Evolutionary conservation across 345 rosid species (phyloP).

Genomic region (Linum usitatissimum): DNA sequence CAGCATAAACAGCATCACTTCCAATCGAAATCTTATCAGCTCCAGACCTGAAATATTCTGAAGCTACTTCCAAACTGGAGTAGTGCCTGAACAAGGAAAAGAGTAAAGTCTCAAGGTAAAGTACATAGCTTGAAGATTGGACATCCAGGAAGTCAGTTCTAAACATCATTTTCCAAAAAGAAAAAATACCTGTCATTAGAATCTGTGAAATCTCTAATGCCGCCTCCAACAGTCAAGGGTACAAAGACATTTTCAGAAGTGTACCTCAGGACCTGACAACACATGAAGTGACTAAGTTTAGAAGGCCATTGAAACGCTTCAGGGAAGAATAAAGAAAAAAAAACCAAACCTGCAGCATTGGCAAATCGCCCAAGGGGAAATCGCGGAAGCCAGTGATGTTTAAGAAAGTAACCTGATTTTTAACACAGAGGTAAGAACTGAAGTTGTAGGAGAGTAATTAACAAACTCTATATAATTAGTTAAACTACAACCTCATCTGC

Average conservation of each 20-base stretch:
- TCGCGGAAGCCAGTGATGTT: slow-evolving; percentile 91
- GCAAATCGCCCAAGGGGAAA: slow-evolving; percentile 93
- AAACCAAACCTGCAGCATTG: slow-evolving; percentile 77
- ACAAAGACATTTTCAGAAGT: slow-evolving; percentile 95
- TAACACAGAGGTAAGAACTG: slow-evolving; percentile 4
- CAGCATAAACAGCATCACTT: slow-evolving; percentile 91
- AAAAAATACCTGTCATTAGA: slow-evolving; percentile 74
- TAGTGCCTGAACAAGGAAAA: slow-evolving; percentile 46
- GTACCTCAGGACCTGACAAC: slow-evolving; percentile 65
- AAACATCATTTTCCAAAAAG: not conserved
- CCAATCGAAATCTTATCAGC: slow-evolving; percentile 96
- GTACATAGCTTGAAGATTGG: not conserved
- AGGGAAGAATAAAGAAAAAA: not conserved
- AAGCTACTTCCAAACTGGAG: slow-evolving; percentile 96
- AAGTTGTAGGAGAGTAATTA: not conserved
- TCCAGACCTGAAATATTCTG: slow-evolving; percentile 94
- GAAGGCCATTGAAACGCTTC: not conserved
- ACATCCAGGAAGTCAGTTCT: not conserved
- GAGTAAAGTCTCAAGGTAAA: not conserved
- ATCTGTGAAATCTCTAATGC: slow-evolving; percentile 90
- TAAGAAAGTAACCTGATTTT: slow-evolving; percentile 74
- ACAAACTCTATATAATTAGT: slow-evolving; percentile 12
- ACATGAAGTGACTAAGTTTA: slow-evolving; percentile 12
- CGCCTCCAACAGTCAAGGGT: slow-evolving; percentile 97
- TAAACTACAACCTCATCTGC: slow-evolving; percentile 66